Percentiles rank a stretch among this genome's conserved stretches.
phyloP scores from a whole-genome alignment of 345 rosid species.

The Cochlearia excelsa region DNA sequence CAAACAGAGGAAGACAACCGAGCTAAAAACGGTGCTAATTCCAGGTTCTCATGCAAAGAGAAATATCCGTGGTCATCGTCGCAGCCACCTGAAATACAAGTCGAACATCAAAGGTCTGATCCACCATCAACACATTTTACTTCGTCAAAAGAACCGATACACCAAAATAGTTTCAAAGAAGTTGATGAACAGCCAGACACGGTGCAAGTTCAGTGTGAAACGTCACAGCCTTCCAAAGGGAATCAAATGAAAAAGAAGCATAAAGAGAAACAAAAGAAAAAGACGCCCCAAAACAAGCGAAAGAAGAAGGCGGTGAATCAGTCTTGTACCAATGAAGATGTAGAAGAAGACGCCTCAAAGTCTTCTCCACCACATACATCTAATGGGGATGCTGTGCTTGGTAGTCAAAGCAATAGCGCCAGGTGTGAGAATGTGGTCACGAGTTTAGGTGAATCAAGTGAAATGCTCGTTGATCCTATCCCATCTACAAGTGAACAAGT shows the following conservation, averaged over 20 bases:
- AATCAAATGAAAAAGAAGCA: background rate
- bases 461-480: conserved; percentile 26
- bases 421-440: conserved; percentile 26
- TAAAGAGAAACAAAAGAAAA: background rate
- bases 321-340: conserved; percentile 17
- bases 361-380: conserved; percentile 24
- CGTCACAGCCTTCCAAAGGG: conserved; percentile 4
- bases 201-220: conserved; percentile 29
- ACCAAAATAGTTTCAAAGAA: conserved; percentile 22
- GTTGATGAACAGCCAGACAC: conserved; percentile 12
- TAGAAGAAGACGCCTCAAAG: conserved; percentile 29
- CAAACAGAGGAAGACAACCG: conserved; percentile 15
- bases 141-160: conserved; percentile 22
- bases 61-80: conserved; percentile 23
- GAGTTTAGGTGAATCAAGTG: conserved; percentile 18
- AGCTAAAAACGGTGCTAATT: conserved; percentile 14
- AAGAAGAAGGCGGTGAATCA: background rate
- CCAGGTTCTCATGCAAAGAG: conserved; percentile 23
- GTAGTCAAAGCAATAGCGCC: conserved; percentile 24
- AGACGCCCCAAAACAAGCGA: no score
- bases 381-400: conserved; percentile 19
- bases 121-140: background rate
- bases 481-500: conserved; percentile 24
- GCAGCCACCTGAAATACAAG: conserved; percentile 29
- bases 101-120: conserved; percentile 27